Conservation (phyloP, 228 moss, liverwort and hornwort genomes). For the Sphagnum magellanicum region DNA sequence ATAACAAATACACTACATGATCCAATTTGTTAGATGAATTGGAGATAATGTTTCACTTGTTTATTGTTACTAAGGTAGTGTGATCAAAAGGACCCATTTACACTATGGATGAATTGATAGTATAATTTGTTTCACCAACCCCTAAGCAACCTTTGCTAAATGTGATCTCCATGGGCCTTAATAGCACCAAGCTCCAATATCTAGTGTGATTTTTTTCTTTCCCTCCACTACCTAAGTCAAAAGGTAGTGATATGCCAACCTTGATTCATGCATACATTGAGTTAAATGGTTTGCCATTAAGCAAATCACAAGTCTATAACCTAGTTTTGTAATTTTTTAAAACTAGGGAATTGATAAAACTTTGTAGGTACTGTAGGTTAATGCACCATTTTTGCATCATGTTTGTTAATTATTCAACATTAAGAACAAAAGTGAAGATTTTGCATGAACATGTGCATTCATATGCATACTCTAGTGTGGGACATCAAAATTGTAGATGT, state of each 20-base stretch:
- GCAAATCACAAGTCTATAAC: too few relatives aligned
- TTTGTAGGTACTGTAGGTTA: slow-evolving; percentile 32
- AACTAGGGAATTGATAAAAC: not conserved
- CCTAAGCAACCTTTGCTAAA: slow-evolving; percentile 76
- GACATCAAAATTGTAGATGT: too few relatives aligned
- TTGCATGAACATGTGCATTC: too few relatives aligned
- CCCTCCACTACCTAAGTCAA: not conserved
- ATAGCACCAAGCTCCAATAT: slow-evolving; percentile 57
- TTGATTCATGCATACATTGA: too few relatives aligned
- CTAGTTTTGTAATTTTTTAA: too few relatives aligned
- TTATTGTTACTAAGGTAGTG: not conserved
- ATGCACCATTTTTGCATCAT: slow-evolving; percentile 36
- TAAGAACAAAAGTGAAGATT: too few relatives aligned
- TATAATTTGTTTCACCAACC: slow-evolving; percentile 65
- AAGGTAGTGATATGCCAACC: too few relatives aligned
- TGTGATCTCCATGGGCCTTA: slow-evolving; percentile 77
- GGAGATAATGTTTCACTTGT: not conserved
- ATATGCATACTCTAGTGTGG: too few relatives aligned
- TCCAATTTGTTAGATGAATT: too few relatives aligned
- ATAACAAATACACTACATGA: too few relatives aligned
- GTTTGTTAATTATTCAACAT: too few relatives aligned
- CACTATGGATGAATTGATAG: slow-evolving; percentile 70
- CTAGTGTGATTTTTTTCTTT: slow-evolving; percentile 25
- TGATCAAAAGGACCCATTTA: slow-evolving; percentile 79
- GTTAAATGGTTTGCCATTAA: too few relatives aligned